Conservation (phyloP, 345 rosid species). For the Moricandia moricandioides region DNA sequence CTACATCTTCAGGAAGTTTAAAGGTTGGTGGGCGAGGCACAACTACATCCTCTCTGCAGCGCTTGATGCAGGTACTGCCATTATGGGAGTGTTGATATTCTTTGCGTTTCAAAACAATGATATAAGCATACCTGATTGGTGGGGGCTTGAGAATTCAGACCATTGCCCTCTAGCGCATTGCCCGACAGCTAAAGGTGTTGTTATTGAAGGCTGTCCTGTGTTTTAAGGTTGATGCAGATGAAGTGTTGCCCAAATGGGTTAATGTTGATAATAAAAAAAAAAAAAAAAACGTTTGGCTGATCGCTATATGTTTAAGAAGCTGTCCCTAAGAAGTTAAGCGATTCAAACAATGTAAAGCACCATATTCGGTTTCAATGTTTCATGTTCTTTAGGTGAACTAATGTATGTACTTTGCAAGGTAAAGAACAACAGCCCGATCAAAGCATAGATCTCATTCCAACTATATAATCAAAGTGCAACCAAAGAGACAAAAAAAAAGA, state of each 20-base stretch:
- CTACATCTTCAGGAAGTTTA: constrained; percentile 53
- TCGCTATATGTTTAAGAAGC: not conserved
- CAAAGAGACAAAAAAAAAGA: not conserved
- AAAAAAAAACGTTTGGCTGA: not conserved
- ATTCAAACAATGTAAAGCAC: constrained; percentile 20
- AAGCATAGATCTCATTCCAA: constrained; percentile 16
- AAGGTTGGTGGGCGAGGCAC: constrained; percentile 74
- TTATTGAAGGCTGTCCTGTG: constrained; percentile 45
- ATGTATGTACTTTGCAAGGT: constrained; percentile 1
- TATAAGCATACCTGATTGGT: constrained; percentile 63
- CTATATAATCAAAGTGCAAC: constrained; percentile 18
- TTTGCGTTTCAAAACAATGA: constrained; percentile 54
- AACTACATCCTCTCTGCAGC: constrained; percentile 75
- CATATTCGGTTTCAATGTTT: constrained; percentile 28
- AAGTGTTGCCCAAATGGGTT: not conserved
- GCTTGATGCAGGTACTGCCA: constrained; percentile 50
- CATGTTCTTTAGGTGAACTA: constrained; percentile 22
- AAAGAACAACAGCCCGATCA: constrained; percentile 18
- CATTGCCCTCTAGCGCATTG: constrained; percentile 64
- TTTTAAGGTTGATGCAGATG: constrained; percentile 34
- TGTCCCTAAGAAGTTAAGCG: not conserved
- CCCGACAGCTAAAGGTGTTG: constrained; percentile 64
- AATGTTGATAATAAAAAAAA: not conserved
- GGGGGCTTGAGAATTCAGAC: constrained; percentile 56
- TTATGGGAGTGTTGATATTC: constrained; percentile 34